phyloP scores from a whole-genome alignment of 768 basidiomycete genomes.

The Pseudohyphozyma bogoriensis region DNA sequence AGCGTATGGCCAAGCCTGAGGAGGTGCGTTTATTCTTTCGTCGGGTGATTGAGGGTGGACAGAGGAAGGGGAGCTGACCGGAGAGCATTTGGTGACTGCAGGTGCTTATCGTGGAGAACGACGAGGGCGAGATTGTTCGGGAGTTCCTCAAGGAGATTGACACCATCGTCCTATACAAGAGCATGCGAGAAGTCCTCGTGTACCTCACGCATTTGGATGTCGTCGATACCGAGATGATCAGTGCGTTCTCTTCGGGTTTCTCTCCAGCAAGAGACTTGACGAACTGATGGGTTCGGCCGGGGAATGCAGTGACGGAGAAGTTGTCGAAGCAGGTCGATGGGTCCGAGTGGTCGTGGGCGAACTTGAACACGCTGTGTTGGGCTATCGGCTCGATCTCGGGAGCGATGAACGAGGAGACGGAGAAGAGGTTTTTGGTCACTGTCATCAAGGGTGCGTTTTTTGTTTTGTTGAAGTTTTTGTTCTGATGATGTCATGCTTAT shows the following conservation, averaged over 20 bases:
- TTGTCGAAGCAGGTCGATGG: slow-evolving; percentile 70
- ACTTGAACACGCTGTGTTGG: slow-evolving; percentile 98
- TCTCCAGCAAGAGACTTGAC: too few relatives aligned
- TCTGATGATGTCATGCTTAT: background rate
- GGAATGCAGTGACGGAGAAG: slow-evolving; percentile 66
- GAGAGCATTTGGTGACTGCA: slow-evolving; percentile 36
- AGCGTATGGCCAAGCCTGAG: slow-evolving; percentile 98
- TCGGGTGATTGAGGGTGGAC: too few relatives aligned
- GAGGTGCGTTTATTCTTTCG: slow-evolving; percentile 50
- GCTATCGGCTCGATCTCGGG: slow-evolving; percentile 98
- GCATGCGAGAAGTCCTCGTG: slow-evolving; percentile 93
- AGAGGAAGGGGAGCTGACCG: background rate
- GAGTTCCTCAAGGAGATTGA: slow-evolving; percentile 88
- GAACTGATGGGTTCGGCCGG: background rate
- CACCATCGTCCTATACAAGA: slow-evolving; percentile 97
- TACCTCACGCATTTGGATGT: slow-evolving; percentile 97
- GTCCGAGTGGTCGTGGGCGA: slow-evolving; percentile 99
- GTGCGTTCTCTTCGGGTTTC: slow-evolving; percentile 5
- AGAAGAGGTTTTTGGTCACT: slow-evolving; percentile 96
- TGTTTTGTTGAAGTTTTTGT: background rate
- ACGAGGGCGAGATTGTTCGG: slow-evolving; percentile 97
- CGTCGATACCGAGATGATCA: slow-evolving; percentile 84
- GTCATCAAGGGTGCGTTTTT: slow-evolving; percentile 61
- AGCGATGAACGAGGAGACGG: slow-evolving; percentile 98
- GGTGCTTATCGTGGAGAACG: slow-evolving; percentile 98